Base-by-base conservation (phyloP, 257 asterid genomes). In the Scutellaria galericulata region DNA sequence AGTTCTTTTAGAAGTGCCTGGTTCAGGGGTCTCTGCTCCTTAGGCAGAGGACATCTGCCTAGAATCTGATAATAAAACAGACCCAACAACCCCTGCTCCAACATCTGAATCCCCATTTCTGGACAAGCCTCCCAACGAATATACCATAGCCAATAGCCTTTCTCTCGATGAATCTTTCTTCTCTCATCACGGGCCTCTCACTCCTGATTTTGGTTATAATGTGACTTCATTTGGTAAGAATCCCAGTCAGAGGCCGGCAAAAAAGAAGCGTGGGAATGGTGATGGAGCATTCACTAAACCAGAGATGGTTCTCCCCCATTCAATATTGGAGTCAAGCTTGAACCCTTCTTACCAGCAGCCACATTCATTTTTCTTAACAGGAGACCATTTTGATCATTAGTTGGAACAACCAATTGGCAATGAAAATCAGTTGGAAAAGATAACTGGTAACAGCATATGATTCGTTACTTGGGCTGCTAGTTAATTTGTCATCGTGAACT, bases 71-170 rank as follows among this genome's bases (percentile, higher is more conserved):
- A 80, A 73, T 60, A 82, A 87, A 72, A 83, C 87, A 14, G 95
- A 86, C 68, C 90, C 96, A 5, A 83, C 88, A 71, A 91, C 97
- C 73, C 97, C 98, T 40, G 90, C 87, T 63, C 95, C 96, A 73
- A 84, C 89, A 78, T 89, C 88, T 0, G 97, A 91, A 80, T 70
- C 90, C 41, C 94, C 88, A 42, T 71, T 80, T 37, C 22, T 60
- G 20, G 92, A 84, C 74, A 87, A 80, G 75, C 84, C 88, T 50
- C 70, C 77, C 66, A 81, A 83, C 27, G 92, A 86, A 71, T 72
- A 68, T 53, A 75, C 80, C 74, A 57, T 81, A 12, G 71, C 80
- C 57, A 87, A 87, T 80, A 86, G 89, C 75, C 85, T 80, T 14
- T 90, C 96, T 44, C 71, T 81, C 11, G 96, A 89, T 15, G 93